A percentile compares a stretch with the other conserved stretches of the same genome.
phyloP scores from a whole-genome alignment of 495 filamentous ascomycete genomes.

The Penicillium canariense region DNA sequence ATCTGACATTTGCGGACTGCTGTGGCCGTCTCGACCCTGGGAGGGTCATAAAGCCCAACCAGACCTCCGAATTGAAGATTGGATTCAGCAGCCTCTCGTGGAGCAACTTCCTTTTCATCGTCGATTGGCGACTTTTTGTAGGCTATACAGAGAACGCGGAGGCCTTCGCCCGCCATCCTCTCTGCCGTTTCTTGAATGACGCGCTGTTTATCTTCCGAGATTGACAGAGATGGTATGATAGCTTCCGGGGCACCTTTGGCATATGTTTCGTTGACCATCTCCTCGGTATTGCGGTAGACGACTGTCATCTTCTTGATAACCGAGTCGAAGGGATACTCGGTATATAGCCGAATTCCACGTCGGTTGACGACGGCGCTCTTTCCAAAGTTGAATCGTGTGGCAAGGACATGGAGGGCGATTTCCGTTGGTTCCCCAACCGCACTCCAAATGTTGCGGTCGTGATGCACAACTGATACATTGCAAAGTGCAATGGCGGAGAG shows the following conservation, averaged over 20 bases:
- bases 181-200: slow-evolving; percentile 60
- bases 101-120: slow-evolving; percentile 23
- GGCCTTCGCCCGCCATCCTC: slow-evolving; percentile 68
- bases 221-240: slow-evolving; percentile 56
- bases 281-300: slow-evolving; percentile 48
- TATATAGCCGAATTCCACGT: slow-evolving; percentile 60
- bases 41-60: slow-evolving; percentile 67
- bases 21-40: slow-evolving; percentile 60
- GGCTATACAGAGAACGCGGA: slow-evolving; percentile 76
- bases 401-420: slow-evolving; percentile 78
- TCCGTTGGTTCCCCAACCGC: slow-evolving; percentile 81
- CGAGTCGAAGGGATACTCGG: slow-evolving; percentile 80
- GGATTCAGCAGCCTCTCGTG: slow-evolving; percentile 48
- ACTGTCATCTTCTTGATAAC: slow-evolving; percentile 83
- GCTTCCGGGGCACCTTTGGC: slow-evolving; percentile 67
- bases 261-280: slow-evolving; percentile 53
- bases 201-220: slow-evolving; percentile 46
- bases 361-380: slow-evolving; percentile 52
- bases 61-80: slow-evolving; percentile 57
- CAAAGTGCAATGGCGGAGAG: slow-evolving; percentile 71
- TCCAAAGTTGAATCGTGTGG: slow-evolving; percentile 64
- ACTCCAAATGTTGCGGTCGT: slow-evolving; percentile 55
- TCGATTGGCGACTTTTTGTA: slow-evolving; percentile 40
- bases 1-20: slow-evolving; percentile 52
- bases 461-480: slow-evolving; percentile 70